A percentile compares a stretch with the other conserved stretches of the same genome.
Conservation (phyloP, 345 rosid species). For the Clausena lansium region DNA sequence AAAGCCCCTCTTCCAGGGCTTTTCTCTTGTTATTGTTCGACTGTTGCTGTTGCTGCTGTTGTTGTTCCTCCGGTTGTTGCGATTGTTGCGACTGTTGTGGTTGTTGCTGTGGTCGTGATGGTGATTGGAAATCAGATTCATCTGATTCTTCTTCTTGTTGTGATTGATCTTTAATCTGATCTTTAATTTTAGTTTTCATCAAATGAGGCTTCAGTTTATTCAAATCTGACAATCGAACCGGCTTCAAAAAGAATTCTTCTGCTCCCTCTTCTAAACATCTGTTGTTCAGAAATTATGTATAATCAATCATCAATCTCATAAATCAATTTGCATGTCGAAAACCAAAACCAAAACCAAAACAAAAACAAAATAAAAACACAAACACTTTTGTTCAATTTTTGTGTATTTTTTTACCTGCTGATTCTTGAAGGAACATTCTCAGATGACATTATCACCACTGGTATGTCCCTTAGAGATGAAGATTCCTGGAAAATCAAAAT, state of each 20-base stretch:
- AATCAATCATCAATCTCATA: too few species aligned
- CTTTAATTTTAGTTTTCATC: slow-evolving; percentile 43
- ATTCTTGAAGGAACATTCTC: slow-evolving; percentile 76
- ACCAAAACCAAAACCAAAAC: too few species aligned
- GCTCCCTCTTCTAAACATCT: slow-evolving; percentile 81
- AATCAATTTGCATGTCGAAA: neutral
- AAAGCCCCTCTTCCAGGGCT: slow-evolving; percentile 50
- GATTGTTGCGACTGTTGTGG: neutral
- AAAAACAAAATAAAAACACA: neutral
- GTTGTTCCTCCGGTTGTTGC: neutral
- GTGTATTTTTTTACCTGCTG: slow-evolving; percentile 39
- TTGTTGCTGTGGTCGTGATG: slow-evolving; percentile 4
- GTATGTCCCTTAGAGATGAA: slow-evolving; percentile 54
- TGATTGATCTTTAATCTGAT: slow-evolving; percentile 16
- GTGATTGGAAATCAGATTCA: slow-evolving; percentile 14
- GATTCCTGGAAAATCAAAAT: slow-evolving; percentile 47
- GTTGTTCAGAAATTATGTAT: neutral
- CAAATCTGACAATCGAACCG: slow-evolving; percentile 53
- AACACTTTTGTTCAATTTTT: neutral
- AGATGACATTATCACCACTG: slow-evolving; percentile 79
- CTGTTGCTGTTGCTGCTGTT: slow-evolving; percentile 7
- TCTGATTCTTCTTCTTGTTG: slow-evolving; percentile 18
- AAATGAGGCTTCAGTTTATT: slow-evolving; percentile 54
- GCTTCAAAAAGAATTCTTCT: slow-evolving; percentile 70
- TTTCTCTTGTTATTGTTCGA: slow-evolving; percentile 52